Base-by-base conservation (phyloP, 805 yeast species). In the Starmerella floricola region DNA sequence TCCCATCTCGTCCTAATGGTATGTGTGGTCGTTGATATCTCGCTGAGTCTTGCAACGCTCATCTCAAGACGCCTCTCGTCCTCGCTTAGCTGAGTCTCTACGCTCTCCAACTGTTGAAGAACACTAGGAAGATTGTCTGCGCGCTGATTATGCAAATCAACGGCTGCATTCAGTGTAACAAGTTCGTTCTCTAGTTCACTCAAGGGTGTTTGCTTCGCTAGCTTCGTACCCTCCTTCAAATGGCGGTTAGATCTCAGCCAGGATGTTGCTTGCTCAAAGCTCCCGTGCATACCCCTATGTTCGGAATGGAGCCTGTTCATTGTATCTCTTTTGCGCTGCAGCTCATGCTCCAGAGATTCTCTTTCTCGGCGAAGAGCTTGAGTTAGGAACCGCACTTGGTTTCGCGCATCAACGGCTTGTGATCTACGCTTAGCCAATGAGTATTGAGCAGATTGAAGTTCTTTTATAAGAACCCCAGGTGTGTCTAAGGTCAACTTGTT, bases 1-100 rank as follows among this genome's bases (percentile, higher is more conserved):
- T 78, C 86, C 82, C 95, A 80, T 2, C 47, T 55, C 0, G 42
- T 48, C 26, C 65, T 58, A n/a, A 31, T 21, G 11, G 21, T 20
- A 4, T 28, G 34, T 4, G 46, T 42, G 12, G 29, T 28, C 1
- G 40, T 40, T 23, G 32, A 17, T 10, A 48, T 41, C 3, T 39
- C 40, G 8, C 29, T 40, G n/a, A 40, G 42, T 3, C 44, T 38
- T 6, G 17, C 26, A n/a, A 21, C 38, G 27, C 33, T 31, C 24
- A n/a, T 21, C 19, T 27, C 41, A 23, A 45, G 51, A 31, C 38
- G 16, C n/a, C 8, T 15, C 13, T 21, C 17, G 31, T 34, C 34
- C 8, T 30, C 36, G n/a, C 11, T 36, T 1, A 50, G 31, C 31
- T 39, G 34, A 1, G 31, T 15, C 26, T 31, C 19, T 3, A 40